Evolutionary conservation across 306 rosid genomes (phyloP).

Genomic region (Dryas drummondii): DNA sequence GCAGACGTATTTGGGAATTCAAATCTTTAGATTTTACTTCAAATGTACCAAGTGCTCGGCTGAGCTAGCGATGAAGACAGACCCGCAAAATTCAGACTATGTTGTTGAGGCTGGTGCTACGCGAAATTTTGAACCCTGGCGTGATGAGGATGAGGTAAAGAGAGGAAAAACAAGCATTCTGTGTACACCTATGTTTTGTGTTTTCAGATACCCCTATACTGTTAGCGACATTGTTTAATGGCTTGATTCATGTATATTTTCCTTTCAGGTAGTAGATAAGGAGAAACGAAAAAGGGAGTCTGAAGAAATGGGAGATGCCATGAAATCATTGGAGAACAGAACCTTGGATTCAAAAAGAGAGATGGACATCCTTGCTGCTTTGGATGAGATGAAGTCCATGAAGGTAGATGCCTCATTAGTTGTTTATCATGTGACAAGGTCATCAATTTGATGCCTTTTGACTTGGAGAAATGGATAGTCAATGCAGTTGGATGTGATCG

Average conservation of each 20-base stretch:
- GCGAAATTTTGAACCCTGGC: constrained; percentile 71
- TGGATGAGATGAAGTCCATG: constrained; percentile 99
- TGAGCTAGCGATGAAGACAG: constrained; percentile 82
- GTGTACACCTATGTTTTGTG: background rate
- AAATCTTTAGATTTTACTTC: constrained; percentile 79
- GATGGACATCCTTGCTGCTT: constrained; percentile 80
- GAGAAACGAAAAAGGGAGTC: constrained; percentile 63
- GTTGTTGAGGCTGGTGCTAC: constrained; percentile 74
- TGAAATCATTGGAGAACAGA: constrained; percentile 84
- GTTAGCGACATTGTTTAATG: background rate
- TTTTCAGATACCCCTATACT: background rate
- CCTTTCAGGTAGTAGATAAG: constrained; percentile 28
- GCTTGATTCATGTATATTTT: background rate
- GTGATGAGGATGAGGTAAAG: constrained; percentile 75
- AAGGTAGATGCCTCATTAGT: constrained; percentile 53
- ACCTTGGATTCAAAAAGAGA: constrained; percentile 82
- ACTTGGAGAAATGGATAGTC: background rate
- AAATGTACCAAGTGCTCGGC: constrained; percentile 90
- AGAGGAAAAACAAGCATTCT: no score
- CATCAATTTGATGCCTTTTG: background rate
- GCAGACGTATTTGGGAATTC: constrained; percentile 89
- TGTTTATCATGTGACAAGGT: background rate
- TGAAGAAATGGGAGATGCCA: constrained; percentile 88
- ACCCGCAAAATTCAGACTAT: constrained; percentile 89
- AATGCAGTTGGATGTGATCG: background rate